Evolutionary conservation across 306 rosid species (phyloP).

Genomic region (Vachellia collinsii): DNA sequence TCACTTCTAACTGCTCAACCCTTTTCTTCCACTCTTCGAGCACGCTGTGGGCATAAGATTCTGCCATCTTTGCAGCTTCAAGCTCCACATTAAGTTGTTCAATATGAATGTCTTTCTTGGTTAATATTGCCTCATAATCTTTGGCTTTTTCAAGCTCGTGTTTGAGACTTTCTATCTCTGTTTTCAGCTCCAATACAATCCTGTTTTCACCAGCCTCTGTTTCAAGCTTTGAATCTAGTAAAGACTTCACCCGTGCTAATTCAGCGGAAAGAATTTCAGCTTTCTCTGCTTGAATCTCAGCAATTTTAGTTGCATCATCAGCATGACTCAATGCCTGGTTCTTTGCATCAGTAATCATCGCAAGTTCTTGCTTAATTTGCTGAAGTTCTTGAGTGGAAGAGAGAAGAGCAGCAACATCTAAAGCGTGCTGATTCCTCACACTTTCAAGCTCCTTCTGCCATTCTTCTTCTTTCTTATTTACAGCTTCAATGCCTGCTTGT

Average conservation of each 20-base stretch:
- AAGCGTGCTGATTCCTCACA: slow-evolving; percentile 83
- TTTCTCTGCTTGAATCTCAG: slow-evolving; percentile 83
- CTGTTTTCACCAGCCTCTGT: slow-evolving; percentile 65
- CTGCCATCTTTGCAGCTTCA: slow-evolving; percentile 91
- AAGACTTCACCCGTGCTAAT: slow-evolving; percentile 61
- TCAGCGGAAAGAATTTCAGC: slow-evolving; percentile 79
- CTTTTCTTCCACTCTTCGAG: slow-evolving; percentile 71
- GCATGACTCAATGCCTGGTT: slow-evolving; percentile 94
- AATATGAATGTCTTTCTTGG: slow-evolving; percentile 63
- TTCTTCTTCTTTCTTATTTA: slow-evolving; percentile 83
- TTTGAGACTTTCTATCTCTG: slow-evolving; percentile 65
- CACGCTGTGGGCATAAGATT: slow-evolving; percentile 70
- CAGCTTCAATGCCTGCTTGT: slow-evolving; percentile 90
- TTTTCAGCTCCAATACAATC: slow-evolving; percentile 51
- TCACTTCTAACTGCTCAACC: slow-evolving; percentile 68
- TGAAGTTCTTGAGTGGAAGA: slow-evolving; percentile 88
- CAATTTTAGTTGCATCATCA: slow-evolving; percentile 88
- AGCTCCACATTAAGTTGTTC: slow-evolving; percentile 84
- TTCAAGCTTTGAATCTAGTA: slow-evolving; percentile 81
- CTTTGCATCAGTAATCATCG: slow-evolving; percentile 86
- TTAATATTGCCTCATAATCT: slow-evolving; percentile 53
- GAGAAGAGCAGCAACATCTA: slow-evolving; percentile 81
- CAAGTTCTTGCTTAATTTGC: slow-evolving; percentile 72
- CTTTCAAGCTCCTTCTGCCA: slow-evolving; percentile 83
- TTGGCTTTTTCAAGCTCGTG: slow-evolving; percentile 68